Percentiles rank a stretch among this genome's conserved stretches.
phyloP scores from a whole-genome alignment of 2,329 filamentous ascomycete genomes.

The Aureobasidium zeae region DNA sequence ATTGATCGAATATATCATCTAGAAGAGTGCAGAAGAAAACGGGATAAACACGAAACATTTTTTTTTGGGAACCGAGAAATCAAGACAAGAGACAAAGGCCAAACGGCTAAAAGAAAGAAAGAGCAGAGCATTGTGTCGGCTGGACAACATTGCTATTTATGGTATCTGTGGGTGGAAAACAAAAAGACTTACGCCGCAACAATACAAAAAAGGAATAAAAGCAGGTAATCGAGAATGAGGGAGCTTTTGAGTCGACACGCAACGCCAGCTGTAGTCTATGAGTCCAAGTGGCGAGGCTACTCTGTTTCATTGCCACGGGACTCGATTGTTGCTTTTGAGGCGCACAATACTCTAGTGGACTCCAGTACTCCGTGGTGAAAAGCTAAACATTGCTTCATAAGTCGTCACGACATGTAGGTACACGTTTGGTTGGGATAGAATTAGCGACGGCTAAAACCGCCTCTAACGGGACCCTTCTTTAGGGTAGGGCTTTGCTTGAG shows the following conservation, averaged over 20 bases:
- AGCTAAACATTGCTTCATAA: constrained; percentile 12
- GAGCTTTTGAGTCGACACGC: constrained; percentile 3
- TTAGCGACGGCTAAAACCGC: constrained; percentile 14
- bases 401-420: constrained; percentile 10
- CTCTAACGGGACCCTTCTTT: constrained; percentile 11
- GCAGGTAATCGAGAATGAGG: not conserved
- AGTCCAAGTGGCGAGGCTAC: not conserved
- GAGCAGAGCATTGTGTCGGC: not conserved
- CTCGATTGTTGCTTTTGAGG: constrained; percentile 10
- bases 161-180: constrained; percentile 14
- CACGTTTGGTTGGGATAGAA: not conserved
- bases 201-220: not conserved
- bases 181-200: not conserved
- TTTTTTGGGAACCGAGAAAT: too few species aligned
- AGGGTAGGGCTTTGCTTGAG: constrained; percentile 11
- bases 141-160: constrained; percentile 9
- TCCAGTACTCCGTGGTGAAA: constrained; percentile 9
- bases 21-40: too few species aligned
- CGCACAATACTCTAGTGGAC: not conserved
- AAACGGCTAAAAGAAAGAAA: not conserved
- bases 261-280: constrained; percentile 4
- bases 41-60: too few species aligned
- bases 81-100: too few species aligned
- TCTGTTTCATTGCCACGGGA: constrained; percentile 6
- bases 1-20: too few species aligned